Percentiles rank a stretch among this genome's conserved stretches.
These are phyloP conservation scores for Boletus reticuloceps DNA, from an alignment of 768 basidiomycete genomes.

Conservation along the genomic window DNA sequence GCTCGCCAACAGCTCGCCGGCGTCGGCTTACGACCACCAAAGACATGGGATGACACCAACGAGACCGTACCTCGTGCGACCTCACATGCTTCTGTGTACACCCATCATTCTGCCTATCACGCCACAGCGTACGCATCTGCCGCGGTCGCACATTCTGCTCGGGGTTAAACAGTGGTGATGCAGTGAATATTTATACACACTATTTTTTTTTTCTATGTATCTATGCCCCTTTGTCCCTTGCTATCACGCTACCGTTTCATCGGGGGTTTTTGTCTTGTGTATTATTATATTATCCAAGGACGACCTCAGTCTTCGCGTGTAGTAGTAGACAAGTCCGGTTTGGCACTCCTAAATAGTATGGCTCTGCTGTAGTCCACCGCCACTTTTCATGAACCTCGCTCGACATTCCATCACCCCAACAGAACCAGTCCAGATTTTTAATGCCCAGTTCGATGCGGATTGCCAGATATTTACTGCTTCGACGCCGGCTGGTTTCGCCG, in stretches of 20 bases:
- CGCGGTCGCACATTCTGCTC: slow-evolving; percentile 30
- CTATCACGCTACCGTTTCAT: slow-evolving; percentile 15
- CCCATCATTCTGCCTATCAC: slow-evolving; percentile 28
- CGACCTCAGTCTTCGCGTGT: neutral
- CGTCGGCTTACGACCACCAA: slow-evolving; percentile 74
- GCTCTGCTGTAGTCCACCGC: slow-evolving; percentile 10
- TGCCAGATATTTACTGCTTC: slow-evolving; percentile 77
- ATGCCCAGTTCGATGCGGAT: slow-evolving; percentile 79
- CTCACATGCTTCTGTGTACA: slow-evolving; percentile 22
- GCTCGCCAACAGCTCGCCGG: slow-evolving; percentile 75
- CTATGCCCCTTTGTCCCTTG: slow-evolving; percentile 19
- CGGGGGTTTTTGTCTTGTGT: slow-evolving; percentile 21
- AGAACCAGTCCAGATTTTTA: slow-evolving; percentile 68
- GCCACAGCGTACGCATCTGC: slow-evolving; percentile 25
- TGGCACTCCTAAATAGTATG: slow-evolving; percentile 21
- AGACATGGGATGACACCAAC: slow-evolving; percentile 65
- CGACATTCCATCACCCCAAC: slow-evolving; percentile 81
- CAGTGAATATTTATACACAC: slow-evolving; percentile 21
- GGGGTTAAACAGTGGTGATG: slow-evolving; percentile 18
- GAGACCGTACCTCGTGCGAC: slow-evolving; percentile 27
- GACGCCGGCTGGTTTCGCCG: slow-evolving; percentile 78
- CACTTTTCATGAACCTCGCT: slow-evolving; percentile 71
- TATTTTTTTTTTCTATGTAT: slow-evolving; percentile 20
- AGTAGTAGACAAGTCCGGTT: neutral
- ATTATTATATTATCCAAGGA: slow-evolving; percentile 14